Evolutionary conservation across 2,329 filamentous ascomycete species (phyloP), one percentile per base, ranked within the genome.

Genomic region (Fusarium virguliforme): DNA sequence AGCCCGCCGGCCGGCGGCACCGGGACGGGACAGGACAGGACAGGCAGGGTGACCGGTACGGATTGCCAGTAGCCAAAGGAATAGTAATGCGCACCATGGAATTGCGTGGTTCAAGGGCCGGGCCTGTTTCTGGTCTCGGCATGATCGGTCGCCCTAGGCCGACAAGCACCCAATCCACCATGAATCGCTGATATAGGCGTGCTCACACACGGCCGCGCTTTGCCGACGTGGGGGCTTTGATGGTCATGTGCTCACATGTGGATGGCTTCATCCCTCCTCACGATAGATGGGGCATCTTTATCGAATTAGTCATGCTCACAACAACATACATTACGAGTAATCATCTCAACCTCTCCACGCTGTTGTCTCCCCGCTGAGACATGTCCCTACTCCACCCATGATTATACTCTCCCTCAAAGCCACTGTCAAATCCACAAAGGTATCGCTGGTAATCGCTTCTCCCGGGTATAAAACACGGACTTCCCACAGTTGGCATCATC

Each of bases 171-270:
- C 24, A 48, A 48, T 18, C n/a, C 43, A 32, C 56, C 35, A 48
- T 18, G 32, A 60, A 46, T 37, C 41, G 48, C 48, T 55, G 32
- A 30, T 56, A 30, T 28, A 60, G 22, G 51, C 48, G 67, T 62
- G 53, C 67, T 62, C 56, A 62, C 60, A 46, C 56, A 60, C 59
- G 53, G 63, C 74, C 74, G 74, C 74, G 66, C 55, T 76, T 76
- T 76, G 74, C 74, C 74, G 74, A 70, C 66, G 68, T 65, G 68
- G 70, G 72, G 72, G 59, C 40, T 55, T 64, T 40, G 22, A 51
- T 58, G 62, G 61, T 75, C 73, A 75, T 72, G 73, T 74, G 73
- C 56, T 55, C 65, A 54, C 51, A 60, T 38, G 24, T 53, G 50
- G 32, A 34, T 50, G 43, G 43, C 43, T 30, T 30, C 32, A 53